Evolutionary conservation across 441 rosid species (phyloP).

Genomic region (Populus hybrid): DNA sequence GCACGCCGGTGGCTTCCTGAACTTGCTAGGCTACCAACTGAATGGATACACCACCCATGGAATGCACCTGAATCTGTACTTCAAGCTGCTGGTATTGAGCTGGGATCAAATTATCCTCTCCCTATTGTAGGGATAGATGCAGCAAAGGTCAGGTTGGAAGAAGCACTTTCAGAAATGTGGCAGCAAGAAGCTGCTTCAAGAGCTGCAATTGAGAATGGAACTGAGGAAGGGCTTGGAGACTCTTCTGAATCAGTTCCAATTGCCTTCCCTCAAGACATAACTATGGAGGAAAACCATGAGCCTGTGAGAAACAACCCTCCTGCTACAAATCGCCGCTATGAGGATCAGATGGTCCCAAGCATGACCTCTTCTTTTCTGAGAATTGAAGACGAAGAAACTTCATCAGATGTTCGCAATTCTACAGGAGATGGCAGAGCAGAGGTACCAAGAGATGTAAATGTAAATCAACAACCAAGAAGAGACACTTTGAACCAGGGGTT

Average conservation of each 20-base stretch:
- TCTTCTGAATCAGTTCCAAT: conserved; percentile 60
- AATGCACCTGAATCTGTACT: conserved; percentile 87
- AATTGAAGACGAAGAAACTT: conserved; percentile 71
- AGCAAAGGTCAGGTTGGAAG: conserved; percentile 77
- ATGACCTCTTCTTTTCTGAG: conserved; percentile 73
- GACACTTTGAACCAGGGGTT: conserved; percentile 38
- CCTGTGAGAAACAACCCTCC: conserved; percentile 54
- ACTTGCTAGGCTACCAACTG: conserved; percentile 96
- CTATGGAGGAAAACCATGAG: conserved; percentile 75
- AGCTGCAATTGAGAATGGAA: conserved; percentile 85
- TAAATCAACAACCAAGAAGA: conserved; percentile 49
- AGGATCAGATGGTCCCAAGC: conserved; percentile 98
- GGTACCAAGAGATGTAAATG: conserved; percentile 61
- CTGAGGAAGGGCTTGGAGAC: conserved; percentile 98
- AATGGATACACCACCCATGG: conserved; percentile 99
- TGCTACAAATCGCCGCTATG: conserved; percentile 40
- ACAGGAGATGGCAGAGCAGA: conserved; percentile 66
- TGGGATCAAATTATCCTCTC: conserved; percentile 89
- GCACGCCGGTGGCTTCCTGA: conserved; percentile 98
- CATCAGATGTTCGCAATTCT: conserved; percentile 46
- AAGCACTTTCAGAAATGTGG: conserved; percentile 90
- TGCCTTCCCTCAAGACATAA: conserved; percentile 71
- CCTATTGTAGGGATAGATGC: conserved; percentile 85
- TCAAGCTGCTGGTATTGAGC: conserved; percentile 95
- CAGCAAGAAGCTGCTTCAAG: conserved; percentile 92